Evolutionary conservation across 768 basidiomycete species (phyloP).

Genomic region (Auricularia sp.): DNA sequence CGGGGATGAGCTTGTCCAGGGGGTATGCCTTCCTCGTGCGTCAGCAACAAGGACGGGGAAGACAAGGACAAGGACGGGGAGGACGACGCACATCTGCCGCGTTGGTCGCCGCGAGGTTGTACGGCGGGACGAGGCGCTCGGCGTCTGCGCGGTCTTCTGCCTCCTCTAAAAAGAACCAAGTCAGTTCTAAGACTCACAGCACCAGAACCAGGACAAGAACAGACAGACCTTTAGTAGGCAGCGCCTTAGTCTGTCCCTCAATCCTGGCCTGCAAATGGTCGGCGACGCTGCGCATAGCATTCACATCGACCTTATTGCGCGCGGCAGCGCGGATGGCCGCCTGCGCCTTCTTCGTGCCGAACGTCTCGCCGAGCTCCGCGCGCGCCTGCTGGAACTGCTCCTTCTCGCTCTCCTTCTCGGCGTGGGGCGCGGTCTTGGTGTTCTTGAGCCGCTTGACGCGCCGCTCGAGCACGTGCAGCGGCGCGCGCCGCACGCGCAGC

Average conservation of each 20-base stretch:
- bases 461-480: conserved; percentile 61
- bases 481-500: conserved; percentile 57
- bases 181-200: conserved; percentile 5
- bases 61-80: no score
- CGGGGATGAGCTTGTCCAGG: conserved; percentile 66
- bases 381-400: conserved; percentile 30
- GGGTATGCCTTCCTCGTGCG: conserved; percentile 38
- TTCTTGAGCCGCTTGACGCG: conserved; percentile 80
- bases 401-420: conserved; percentile 34
- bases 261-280: conserved; percentile 78
- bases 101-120: conserved; percentile 53
- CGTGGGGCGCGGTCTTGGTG: conserved; percentile 38
- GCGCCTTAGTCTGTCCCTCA: conserved; percentile 53
- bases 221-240: conserved; percentile 59
- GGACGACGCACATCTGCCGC: conserved; percentile 42
- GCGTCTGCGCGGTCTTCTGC: conserved; percentile 53
- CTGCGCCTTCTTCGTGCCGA: conserved; percentile 93
- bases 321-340: conserved; percentile 75
- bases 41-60: neutral
- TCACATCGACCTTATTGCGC: conserved; percentile 81
- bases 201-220: neutral
- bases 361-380: conserved; percentile 79
- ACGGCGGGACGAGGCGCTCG: conserved; percentile 67
- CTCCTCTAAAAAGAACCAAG: conserved; percentile 38
- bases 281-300: conserved; percentile 78